Evolutionary conservation across 1,284 basidiomycete species (phyloP), one percentile per base, ranked within the genome.

Genomic region (Cryptococcus amylolentus): DNA sequence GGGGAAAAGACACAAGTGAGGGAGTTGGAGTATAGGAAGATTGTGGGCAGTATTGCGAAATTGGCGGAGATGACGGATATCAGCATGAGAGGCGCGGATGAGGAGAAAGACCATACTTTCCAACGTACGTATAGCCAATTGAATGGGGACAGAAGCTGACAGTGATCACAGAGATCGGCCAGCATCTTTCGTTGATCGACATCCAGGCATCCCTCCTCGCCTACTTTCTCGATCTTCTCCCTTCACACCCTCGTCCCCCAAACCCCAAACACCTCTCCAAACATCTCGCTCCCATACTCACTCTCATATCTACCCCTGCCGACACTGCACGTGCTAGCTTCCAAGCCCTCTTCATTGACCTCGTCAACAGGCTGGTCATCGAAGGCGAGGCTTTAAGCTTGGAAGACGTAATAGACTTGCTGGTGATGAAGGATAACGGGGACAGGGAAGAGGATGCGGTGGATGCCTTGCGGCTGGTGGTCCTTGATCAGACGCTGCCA

Each of bases 11-110:
- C 14, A 71, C 76, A 23, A 86, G 85, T 6, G 76, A 75, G 16
- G 44, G 13, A 23, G 9, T 13, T 39, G 7, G 44, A 26, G 23
- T 44, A 28, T 54, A 55, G 28, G 35, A 69, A 96, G 90, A 80
- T 95, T 49, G 87, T 93, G 82, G 83, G 95, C 54, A 94, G 91
- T 68, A 84, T 98, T 31, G 88, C 88, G 44, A 98, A 98, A 77
- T 83, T 98, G 6, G 81, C 88, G 0, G 85, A 89, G 56, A 81
- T 97, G 8, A 88, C 89, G 7, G 84, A 88, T 57, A 71, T 87
- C 57, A 84, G 87, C 42, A 44, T 64, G 9, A 64, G 74, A 18
- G 69, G 67, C 14, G 55, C 58, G 10, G 52, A 54, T 1, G 47
- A 49, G 5, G 44, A 45, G 12, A 58, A 60, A 13, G 48, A 37